These are phyloP conservation scores for Termitomyces heimii DNA, from an alignment of 768 basidiomycete genomes.

Conservation along the genomic window DNA sequence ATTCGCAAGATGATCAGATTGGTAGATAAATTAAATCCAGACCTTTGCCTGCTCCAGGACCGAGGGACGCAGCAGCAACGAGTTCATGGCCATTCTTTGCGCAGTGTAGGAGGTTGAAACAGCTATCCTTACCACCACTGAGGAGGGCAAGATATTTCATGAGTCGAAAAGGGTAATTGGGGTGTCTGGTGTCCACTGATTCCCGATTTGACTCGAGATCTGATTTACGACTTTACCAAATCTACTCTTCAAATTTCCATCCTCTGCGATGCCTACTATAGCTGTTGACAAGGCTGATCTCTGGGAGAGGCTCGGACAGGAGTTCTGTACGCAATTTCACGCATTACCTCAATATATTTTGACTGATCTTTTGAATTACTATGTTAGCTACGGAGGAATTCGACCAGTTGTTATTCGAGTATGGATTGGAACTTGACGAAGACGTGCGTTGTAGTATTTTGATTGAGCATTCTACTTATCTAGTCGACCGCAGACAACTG, in stretches of 20 bases:
- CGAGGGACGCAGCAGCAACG: slow-evolving; percentile 82
- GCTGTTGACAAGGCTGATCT: slow-evolving; percentile 95
- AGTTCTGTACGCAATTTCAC: slow-evolving; percentile 57
- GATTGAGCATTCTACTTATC: neutral
- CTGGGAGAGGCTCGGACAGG: slow-evolving; percentile 76
- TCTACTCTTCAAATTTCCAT: slow-evolving; percentile 9
- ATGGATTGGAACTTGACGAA: slow-evolving; percentile 95
- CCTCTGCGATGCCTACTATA: slow-evolving; percentile 80
- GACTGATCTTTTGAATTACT: slow-evolving; percentile 14
- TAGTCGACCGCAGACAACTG: slow-evolving; percentile 63
- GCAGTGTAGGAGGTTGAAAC: slow-evolving; percentile 92
- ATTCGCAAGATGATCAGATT: slow-evolving; percentile 16
- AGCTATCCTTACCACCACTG: slow-evolving; percentile 97
- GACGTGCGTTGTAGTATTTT: slow-evolving; percentile 54
- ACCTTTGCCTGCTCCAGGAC: slow-evolving; percentile 87
- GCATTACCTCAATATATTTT: neutral
- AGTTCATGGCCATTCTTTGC: slow-evolving; percentile 80
- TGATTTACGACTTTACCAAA: slow-evolving; percentile 5
- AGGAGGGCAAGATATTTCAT: slow-evolving; percentile 92
- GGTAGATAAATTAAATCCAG: slow-evolving; percentile 18
- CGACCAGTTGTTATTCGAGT: slow-evolving; percentile 94
- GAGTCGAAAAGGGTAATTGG: slow-evolving; percentile 13
- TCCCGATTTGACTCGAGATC: slow-evolving; percentile 27
- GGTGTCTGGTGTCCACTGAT: slow-evolving; percentile 15
- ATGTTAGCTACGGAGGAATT: slow-evolving; percentile 85